Conservation (phyloP, 441 rosid species). For the Viola pubescens region DNA sequence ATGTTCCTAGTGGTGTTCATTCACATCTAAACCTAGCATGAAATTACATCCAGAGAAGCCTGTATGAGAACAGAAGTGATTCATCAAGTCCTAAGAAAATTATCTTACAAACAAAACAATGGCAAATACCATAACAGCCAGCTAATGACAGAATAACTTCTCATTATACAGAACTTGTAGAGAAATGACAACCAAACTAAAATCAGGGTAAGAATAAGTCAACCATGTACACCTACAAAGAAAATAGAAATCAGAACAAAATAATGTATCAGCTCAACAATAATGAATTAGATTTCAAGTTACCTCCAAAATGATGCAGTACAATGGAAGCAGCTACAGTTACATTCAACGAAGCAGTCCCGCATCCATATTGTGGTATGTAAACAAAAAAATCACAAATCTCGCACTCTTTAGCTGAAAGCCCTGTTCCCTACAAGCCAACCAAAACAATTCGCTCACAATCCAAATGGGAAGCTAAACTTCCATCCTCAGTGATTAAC, state of each 20-base stretch:
- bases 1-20: neutral
- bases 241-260: too few relatives aligned
- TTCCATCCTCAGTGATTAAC: neutral
- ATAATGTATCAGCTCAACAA: too few relatives aligned
- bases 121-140: too few relatives aligned
- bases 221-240: too few relatives aligned
- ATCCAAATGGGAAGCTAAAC: neutral
- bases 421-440: constrained; percentile 64
- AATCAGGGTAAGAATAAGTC: too few relatives aligned
- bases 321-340: constrained; percentile 92
- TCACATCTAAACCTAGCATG: neutral
- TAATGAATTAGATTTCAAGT: neutral
- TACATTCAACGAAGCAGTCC: constrained; percentile 89
- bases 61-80: too few relatives aligned
- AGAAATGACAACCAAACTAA: too few relatives aligned
- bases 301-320: constrained; percentile 93
- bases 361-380: constrained; percentile 84
- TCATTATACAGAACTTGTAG: too few relatives aligned
- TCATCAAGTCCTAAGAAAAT: too few relatives aligned
- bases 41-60: too few relatives aligned
- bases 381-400: constrained; percentile 85
- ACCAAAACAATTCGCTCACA: neutral
- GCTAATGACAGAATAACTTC: too few relatives aligned
- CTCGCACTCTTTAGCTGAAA: constrained; percentile 83
- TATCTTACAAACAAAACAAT: too few relatives aligned